These are phyloP conservation scores for Micromonas commoda DNA, from an alignment of 139 green algal genomes.

Conservation along the genomic window DNA sequence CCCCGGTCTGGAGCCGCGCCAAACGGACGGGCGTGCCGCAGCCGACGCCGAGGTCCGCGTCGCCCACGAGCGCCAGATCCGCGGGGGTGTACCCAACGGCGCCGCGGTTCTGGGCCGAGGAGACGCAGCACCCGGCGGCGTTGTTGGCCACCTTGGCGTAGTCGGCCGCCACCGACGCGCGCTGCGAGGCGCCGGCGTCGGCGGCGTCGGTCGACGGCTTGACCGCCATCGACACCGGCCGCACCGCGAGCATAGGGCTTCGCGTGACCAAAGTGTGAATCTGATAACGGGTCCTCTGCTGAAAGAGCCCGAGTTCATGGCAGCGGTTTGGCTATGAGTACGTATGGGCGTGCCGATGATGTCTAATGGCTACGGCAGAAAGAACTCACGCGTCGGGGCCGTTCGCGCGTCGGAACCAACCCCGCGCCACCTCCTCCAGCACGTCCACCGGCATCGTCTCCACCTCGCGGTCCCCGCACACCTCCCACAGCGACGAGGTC, in stretches of 20 bases:
- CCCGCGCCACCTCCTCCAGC: too few species aligned
- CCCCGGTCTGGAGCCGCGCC: neutral
- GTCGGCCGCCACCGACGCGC: neutral
- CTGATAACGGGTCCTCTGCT: too few species aligned
- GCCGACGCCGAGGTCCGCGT: slow-evolving; percentile 14
- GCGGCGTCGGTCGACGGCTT: neutral
- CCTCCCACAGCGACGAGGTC: neutral
- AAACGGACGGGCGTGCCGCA: slow-evolving; percentile 10
- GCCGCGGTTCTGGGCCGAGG: neutral
- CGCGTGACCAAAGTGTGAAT: too few species aligned
- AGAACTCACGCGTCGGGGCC: too few species aligned
- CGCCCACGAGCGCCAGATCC: slow-evolving; percentile 3
- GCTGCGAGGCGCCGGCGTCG: neutral
- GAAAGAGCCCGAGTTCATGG: too few species aligned
- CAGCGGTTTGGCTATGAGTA: too few species aligned
- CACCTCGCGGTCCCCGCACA: neutral
- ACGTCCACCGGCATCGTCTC: neutral
- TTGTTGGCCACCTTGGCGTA: neutral
- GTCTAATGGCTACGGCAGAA: too few species aligned
- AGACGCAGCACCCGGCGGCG: slow-evolving; percentile 1
- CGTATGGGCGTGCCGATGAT: too few species aligned
- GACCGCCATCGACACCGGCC: too few species aligned
- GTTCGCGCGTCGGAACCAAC: too few species aligned
- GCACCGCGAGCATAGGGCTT: too few species aligned
- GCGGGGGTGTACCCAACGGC: neutral